A percentile compares a stretch with the other conserved stretches of the same genome.
These are phyloP conservation scores for Cotoneaster glaucophyllus DNA, from an alignment of 306 rosid genomes.

Conservation along the genomic window DNA sequence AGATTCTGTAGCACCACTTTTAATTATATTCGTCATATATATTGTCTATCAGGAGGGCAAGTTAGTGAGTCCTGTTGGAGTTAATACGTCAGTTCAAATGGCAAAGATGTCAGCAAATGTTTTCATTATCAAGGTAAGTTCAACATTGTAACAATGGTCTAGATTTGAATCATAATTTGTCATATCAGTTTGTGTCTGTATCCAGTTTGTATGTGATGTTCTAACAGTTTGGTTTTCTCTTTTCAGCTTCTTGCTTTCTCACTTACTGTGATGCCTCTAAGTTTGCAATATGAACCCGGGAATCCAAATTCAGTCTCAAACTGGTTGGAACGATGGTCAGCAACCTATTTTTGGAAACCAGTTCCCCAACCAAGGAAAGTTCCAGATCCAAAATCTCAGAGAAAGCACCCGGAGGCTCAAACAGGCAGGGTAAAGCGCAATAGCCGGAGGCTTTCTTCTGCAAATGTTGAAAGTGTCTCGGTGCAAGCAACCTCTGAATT, in stretches of 20 bases:
- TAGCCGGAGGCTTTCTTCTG: conserved; percentile 52
- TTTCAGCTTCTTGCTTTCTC: conserved; percentile 73
- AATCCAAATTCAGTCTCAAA: conserved; percentile 77
- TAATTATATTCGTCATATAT: conserved; percentile 13
- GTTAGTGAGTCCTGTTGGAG: conserved; percentile 33
- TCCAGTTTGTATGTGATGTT: background rate
- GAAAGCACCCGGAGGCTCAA: conserved; percentile 61
- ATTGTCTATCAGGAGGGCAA: conserved; percentile 48
- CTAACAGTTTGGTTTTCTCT: conserved; percentile 28
- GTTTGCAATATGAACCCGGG: conserved; percentile 53
- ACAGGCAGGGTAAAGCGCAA: conserved; percentile 60
- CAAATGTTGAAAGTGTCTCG: conserved; percentile 44
- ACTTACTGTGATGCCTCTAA: conserved; percentile 56
- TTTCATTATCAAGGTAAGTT: conserved; percentile 64
- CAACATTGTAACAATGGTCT: background rate
- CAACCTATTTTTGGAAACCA: conserved; percentile 74
- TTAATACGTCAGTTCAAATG: conserved; percentile 36
- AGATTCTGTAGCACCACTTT: background rate
- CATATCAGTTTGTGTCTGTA: background rate
- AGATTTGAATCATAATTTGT: background rate
- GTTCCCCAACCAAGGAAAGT: conserved; percentile 66
- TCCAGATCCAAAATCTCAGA: conserved; percentile 54
- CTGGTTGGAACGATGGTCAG: conserved; percentile 92
- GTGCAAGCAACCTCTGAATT: conserved; percentile 55
- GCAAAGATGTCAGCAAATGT: conserved; percentile 53